These are phyloP conservation scores for Penstemon eatonii DNA, from an alignment of 257 asterid species.

Conservation along the genomic window DNA sequence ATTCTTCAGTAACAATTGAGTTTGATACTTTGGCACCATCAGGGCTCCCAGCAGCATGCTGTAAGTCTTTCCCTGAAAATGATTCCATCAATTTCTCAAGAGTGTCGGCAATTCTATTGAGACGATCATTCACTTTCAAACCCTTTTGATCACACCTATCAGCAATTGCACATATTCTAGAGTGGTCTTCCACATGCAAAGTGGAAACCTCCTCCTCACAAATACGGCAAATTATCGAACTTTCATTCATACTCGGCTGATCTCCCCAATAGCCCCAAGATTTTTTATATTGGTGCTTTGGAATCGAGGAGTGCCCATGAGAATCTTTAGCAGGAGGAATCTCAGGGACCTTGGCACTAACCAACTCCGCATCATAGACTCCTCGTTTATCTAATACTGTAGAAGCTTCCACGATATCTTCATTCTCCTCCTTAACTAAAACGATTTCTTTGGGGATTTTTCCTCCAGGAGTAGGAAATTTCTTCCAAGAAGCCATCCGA, in stretches of 20 bases:
- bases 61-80: constrained; percentile 65
- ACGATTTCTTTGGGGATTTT: constrained; percentile 68
- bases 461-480: constrained; percentile 70
- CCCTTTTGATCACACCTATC: constrained; percentile 98
- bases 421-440: constrained; percentile 54
- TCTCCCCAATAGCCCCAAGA: constrained; percentile 98
- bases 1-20: constrained; percentile 82
- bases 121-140: constrained; percentile 85
- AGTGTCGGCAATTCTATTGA: constrained; percentile 74
- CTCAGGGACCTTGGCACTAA: constrained; percentile 57
- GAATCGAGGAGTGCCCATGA: constrained; percentile 40
- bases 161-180: constrained; percentile 92
- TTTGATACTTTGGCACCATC: constrained; percentile 79
- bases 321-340: constrained; percentile 57
- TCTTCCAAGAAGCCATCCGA: constrained; percentile 92
- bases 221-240: constrained; percentile 95
- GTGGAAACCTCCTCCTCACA: constrained; percentile 99
- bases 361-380: constrained; percentile 57
- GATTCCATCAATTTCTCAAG: constrained; percentile 95
- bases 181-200: constrained; percentile 96
- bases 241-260: constrained; percentile 75
- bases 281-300: constrained; percentile 72
- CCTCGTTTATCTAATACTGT: constrained; percentile 44
- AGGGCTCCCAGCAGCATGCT: constrained; percentile 67
- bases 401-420: constrained; percentile 48